Evolutionary conservation across 441 rosid species (phyloP), one percentile per base, ranked within the genome.

Genomic region (Daphne laureola): DNA sequence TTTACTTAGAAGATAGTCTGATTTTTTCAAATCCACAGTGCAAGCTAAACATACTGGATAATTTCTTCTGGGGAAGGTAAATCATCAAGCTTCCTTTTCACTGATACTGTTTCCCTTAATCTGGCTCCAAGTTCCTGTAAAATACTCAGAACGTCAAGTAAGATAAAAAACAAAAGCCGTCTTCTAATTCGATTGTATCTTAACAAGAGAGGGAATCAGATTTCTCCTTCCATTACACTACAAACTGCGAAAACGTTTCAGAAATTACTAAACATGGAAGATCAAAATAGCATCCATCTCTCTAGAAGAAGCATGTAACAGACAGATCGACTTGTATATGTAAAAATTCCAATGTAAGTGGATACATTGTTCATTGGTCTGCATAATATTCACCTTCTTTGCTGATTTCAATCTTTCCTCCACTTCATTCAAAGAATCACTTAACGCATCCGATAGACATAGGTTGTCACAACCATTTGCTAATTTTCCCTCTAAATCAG

Each of bases 31-130:
- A 0, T 31, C 38, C 38, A 36, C 23, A 31, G 55, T 59, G 16
- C 9, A 60, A 17, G 35, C 36, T 51, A 18, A 43, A 27, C 95
- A 67, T 82, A 88, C 95, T 83, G 96, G 55, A 75, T 70, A 41
- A 86, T 81, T 61, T 91, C 93, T 23, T 84, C 75, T n/a, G 78
- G 91, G 57, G 79, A 74, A 52, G 96, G 88, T 46, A 75, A 73
- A 49, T 86, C 80, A 72, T 69, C 95, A 62, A 87, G 77, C 69
- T 74, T 71, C 63, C 76, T 70, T 73, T 76, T 91, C 56, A 84
- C 53, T 1, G 82, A 80, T 15, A 83, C 45, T 53, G 75, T 62
- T n/a, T 62, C 75, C 70, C 82, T 76, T 49, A 82, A 70, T 21
- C 42, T 73, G 46, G 78, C 81, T 15, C 82, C 86, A 48, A 82